A percentile compares a stretch with the other conserved stretches of the same genome.
These are phyloP conservation scores for Gautieria morchelliformis DNA, from an alignment of 768 basidiomycete genomes.

Conservation along the genomic window DNA sequence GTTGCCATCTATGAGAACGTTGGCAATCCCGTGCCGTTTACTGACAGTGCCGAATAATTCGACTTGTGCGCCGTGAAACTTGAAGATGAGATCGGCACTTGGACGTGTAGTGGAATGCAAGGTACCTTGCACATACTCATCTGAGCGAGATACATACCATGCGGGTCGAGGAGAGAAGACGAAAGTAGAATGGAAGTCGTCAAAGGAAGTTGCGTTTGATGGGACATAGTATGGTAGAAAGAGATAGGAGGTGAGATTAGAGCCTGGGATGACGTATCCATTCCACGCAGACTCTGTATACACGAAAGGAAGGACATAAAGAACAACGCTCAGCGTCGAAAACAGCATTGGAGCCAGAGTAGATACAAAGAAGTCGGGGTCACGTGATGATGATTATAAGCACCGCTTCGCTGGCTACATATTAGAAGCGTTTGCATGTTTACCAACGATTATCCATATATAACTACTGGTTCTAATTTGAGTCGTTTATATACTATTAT, in stretches of 20 bases:
- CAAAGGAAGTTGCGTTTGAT: conserved; percentile 59
- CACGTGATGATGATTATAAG: too few species aligned
- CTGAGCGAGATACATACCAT: conserved; percentile 49
- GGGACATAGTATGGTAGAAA: conserved; percentile 72
- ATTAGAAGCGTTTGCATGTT: too few species aligned
- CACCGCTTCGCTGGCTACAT: too few species aligned
- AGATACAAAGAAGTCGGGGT: background rate
- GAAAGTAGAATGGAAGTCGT: conserved; percentile 32
- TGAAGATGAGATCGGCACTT: conserved; percentile 43
- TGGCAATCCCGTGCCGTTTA: conserved; percentile 41
- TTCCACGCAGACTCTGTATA: conserved; percentile 54
- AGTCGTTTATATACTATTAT: too few species aligned
- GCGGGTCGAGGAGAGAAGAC: conserved; percentile 42
- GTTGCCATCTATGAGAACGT: conserved; percentile 50
- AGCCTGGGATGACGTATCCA: conserved; percentile 41
- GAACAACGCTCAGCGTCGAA: background rate
- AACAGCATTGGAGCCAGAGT: background rate
- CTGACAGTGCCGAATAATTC: conserved; percentile 68
- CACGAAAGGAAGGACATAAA: background rate
- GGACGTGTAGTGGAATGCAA: conserved; percentile 39
- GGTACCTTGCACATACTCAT: conserved; percentile 39
- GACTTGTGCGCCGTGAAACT: conserved; percentile 64
- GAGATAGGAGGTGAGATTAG: conserved; percentile 30
- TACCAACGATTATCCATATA: background rate
- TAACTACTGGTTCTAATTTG: background rate